Evolutionary conservation across 2,329 filamentous ascomycete species (phyloP), one percentile per base, ranked within the genome.

Genomic region (Cryoendolithus antarcticus): DNA sequence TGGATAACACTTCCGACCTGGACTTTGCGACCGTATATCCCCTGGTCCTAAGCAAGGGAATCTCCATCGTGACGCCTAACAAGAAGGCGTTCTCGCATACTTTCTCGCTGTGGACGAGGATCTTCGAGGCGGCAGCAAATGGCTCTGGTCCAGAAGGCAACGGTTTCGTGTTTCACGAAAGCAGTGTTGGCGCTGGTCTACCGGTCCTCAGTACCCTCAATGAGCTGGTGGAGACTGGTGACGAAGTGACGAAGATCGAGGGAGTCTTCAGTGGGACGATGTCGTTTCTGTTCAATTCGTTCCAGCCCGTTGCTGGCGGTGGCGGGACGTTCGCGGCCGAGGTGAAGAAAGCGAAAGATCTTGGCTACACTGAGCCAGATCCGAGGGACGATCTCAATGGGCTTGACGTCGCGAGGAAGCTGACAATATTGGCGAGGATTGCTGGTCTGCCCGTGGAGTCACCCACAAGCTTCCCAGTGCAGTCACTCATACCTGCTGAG

Each of bases 221-320:
- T 57, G 91, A 98, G 54, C 73, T 98, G n/a, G 75, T 95, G 15
- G 82, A 88, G 46, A 98, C 91, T 1, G 91, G 91, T 32, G 91
- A 98, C 58, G 72, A 85, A 58, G 81, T 98, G 4, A 86, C 75
- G 39, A 88, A 81, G 65, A 93, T 98, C 51, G 89, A 96, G 65
- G 91, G 91, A 49, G 88, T 98, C 37, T 96, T 98, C 66, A 93
- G 85, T 45, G 91, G 91, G 47, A 98, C 91, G 40, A 89, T 98
- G 77, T 93, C 84, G 30, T 98, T 95, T 71, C 72, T 98, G 31
- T 96, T 98, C 77, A 96, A 96, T 71, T 88, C 78, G 13, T 98
- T 96, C 61, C 86, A 88, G 35, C 91, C 91, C 0, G 78, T 80
- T 2, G 74, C 77, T 36, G 82, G 81, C 4, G 67, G 71, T 13